phyloP scores from a whole-genome alignment of 2,329 filamentous ascomycete genomes.

The Neofusicoccum ribis region DNA sequence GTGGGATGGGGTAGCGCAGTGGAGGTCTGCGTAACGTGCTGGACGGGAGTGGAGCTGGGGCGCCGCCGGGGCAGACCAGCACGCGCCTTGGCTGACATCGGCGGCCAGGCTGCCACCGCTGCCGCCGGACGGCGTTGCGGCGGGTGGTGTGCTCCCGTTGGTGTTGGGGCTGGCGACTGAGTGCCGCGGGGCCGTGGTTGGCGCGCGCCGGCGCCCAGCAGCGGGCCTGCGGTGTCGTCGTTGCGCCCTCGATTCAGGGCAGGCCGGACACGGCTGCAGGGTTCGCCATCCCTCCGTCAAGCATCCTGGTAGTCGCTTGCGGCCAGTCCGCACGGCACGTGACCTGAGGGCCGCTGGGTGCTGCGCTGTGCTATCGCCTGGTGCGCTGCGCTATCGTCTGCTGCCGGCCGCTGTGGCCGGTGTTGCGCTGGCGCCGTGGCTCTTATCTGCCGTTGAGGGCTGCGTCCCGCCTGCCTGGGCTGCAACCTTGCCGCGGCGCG shows the following conservation, averaged over 20 bases:
- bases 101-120: background rate
- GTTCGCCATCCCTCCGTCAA: background rate
- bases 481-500: background rate
- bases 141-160: background rate
- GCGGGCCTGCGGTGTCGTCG: background rate
- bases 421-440: background rate
- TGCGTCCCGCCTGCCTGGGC: background rate
- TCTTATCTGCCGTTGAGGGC: background rate
- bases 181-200: background rate
- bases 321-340: background rate
- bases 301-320: background rate
- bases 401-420: too few relatives aligned
- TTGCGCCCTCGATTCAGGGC: too few relatives aligned
- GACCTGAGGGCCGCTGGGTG: background rate
- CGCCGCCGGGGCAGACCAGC: background rate
- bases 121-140: background rate
- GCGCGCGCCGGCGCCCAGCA: background rate
- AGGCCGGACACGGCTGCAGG: background rate
- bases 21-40: background rate
- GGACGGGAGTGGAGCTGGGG: background rate
- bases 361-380: too few relatives aligned
- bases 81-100: background rate
- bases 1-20: constrained; percentile 14
- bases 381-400: too few relatives aligned
- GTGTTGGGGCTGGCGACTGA: background rate